Percentiles rank a stretch among this genome's conserved stretches.
Conservation (phyloP, 192 early-diverging fungal species). For the Pilobolus umbonatus region DNA sequence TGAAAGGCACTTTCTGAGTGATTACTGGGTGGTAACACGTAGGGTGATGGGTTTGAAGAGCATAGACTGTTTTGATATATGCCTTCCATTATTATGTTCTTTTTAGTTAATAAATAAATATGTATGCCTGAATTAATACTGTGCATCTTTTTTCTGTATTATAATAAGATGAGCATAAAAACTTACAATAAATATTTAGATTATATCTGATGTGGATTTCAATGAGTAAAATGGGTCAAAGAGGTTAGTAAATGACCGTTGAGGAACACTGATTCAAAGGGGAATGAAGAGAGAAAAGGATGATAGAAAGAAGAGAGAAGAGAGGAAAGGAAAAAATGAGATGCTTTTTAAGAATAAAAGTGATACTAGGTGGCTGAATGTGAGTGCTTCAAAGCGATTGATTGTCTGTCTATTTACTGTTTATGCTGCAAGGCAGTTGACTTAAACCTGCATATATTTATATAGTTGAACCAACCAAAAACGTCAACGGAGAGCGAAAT, state of each 20-base stretch:
- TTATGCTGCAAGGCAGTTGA: slow-evolving; percentile 20
- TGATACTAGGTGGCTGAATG: slow-evolving; percentile 7
- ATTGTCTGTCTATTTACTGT: slow-evolving; percentile 13
- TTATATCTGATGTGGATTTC: neutral
- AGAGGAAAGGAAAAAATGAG: neutral
- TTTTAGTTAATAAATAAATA: too few relatives aligned
- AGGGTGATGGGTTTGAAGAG: slow-evolving; percentile 9
- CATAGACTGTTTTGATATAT: slow-evolving; percentile 20
- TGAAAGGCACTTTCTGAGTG: slow-evolving; percentile 1
- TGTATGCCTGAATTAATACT: too few relatives aligned
- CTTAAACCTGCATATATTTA: slow-evolving; percentile 15
- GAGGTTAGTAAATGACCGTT: neutral
- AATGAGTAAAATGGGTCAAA: neutral
- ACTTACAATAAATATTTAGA: neutral
- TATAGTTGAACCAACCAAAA: slow-evolving; percentile 14
- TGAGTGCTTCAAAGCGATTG: slow-evolving; percentile 17
- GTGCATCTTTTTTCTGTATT: neutral
- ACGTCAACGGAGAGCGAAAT: neutral
- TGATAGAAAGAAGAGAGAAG: slow-evolving; percentile 4
- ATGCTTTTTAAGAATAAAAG: slow-evolving; percentile 10
- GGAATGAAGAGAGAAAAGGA: neutral
- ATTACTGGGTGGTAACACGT: slow-evolving; percentile 10
- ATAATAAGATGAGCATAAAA: neutral
- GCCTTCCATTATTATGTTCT: slow-evolving; percentile 14
- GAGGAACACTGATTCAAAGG: too few relatives aligned